Evolutionary conservation across 2,329 filamentous ascomycete genomes (phyloP).

Genomic region (Daldinia eschscholtzii): DNA sequence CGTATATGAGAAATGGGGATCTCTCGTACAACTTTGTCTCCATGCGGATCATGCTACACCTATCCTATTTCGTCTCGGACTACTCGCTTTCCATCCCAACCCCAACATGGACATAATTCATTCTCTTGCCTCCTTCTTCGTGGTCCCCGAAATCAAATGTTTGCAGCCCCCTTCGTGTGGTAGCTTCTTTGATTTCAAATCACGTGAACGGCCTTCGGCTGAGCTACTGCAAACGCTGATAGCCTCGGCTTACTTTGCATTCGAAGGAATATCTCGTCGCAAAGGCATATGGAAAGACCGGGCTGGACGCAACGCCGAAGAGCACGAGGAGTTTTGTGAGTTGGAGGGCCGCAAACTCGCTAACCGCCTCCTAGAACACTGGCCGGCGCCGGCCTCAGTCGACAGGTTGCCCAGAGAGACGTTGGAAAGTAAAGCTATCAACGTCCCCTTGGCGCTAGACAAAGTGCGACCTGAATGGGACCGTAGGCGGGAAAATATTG

Average conservation of each 20-base stretch:
- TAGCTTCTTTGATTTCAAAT: slow-evolving; percentile 40
- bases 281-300: slow-evolving; percentile 7
- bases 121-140: slow-evolving; percentile 37
- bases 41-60: slow-evolving; percentile 21
- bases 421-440: slow-evolving; percentile 15
- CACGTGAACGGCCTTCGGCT: slow-evolving; percentile 33
- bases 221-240: slow-evolving; percentile 37
- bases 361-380: slow-evolving; percentile 30
- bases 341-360: slow-evolving; percentile 26
- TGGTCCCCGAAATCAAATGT: slow-evolving; percentile 27
- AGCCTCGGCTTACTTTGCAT: slow-evolving; percentile 13
- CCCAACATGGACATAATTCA: slow-evolving; percentile 47
- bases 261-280: neutral
- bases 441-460: slow-evolving; percentile 15
- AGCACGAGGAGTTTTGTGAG: slow-evolving; percentile 28
- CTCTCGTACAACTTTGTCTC: slow-evolving; percentile 48
- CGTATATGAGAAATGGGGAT: slow-evolving; percentile 50
- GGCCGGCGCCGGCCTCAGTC: slow-evolving; percentile 35
- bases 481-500: slow-evolving; percentile 33
- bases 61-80: slow-evolving; percentile 48
- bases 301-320: slow-evolving; percentile 13
- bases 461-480: slow-evolving; percentile 39
- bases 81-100: slow-evolving; percentile 47
- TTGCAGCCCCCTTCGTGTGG: slow-evolving; percentile 36
- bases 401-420: slow-evolving; percentile 1